Evolutionary conservation across 1,284 basidiomycete genomes (phyloP), one percentile per base, ranked within the genome.

Genomic region (Tremellales sp.): DNA sequence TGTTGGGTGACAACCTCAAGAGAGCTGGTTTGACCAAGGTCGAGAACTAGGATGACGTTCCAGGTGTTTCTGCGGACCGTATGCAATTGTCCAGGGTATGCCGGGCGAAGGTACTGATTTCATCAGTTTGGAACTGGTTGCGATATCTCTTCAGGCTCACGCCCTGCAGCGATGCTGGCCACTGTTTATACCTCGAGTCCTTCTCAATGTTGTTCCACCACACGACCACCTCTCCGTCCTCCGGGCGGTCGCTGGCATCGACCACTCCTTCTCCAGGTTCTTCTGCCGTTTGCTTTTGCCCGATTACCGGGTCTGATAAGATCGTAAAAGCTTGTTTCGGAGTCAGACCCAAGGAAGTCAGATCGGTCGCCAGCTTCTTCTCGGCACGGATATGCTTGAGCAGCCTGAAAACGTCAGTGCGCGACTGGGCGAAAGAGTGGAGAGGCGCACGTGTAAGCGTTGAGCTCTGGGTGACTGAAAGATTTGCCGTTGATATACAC

Each of bases 161-260:
- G 7, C 61, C 64, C 31, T 52, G 49, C 11, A 68, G 26, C 7
- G 39, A 23, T 3, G 46, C 37, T 3, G 70, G 65, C 67, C 66
- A 70, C 11, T 56, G 51, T 39, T 60, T 51, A 37, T 46, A 70
- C 74, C 61, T 62, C 40, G 2, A 10, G 65, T 97, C 93, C 54
- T 83, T 86, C 73, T 89, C 85, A 22, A 97, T 72, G 71, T 97
- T 85, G 70, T 97, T 97, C 82, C 86, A 85, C 82, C 87, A 97
- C 0, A 84, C 67, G 44, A 96, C 81, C 2, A 85, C 79, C 13
- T 77, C 79, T 0, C 85, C 87, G 1, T 81, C 86, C 70, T 96
- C 92, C 4, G 67, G 62, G n/a, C 87, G 77, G 67, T 97, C 92
- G 54, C 87, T 89, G 2, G 89, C 86, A 70, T 96, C 92, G 45